Percentiles rank a stretch among this genome's conserved stretches.
These are phyloP conservation scores for Gentiana straminea DNA, from an alignment of 257 asterid species.

Conservation along the genomic window DNA sequence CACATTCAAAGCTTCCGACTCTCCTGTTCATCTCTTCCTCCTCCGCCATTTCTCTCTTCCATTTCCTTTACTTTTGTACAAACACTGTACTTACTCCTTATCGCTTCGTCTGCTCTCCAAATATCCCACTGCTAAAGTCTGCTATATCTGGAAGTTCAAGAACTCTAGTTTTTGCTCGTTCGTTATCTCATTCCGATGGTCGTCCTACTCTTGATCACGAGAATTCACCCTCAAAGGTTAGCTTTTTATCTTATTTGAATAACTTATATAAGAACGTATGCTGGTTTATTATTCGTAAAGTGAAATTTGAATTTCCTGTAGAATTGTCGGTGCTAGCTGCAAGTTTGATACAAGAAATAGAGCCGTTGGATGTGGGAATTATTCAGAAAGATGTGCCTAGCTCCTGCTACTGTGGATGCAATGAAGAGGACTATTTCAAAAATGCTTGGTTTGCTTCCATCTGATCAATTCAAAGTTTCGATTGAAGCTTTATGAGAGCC, in stretches of 20 bases:
- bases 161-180: constrained; percentile 30
- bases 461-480: constrained; percentile 82
- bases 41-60: constrained; percentile 12
- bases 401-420: constrained; percentile 67
- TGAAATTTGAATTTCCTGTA: constrained; percentile 3
- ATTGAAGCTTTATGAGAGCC: constrained; percentile 91
- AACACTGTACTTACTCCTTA: constrained; percentile 13
- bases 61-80: constrained; percentile 11
- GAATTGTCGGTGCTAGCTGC: constrained; percentile 59
- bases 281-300: neutral
- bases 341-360: constrained; percentile 69
- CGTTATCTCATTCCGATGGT: constrained; percentile 29
- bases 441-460: constrained; percentile 90
- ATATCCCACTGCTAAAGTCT: neutral
- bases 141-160: constrained; percentile 13
- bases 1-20: neutral
- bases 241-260: neutral
- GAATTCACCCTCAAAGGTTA: constrained; percentile 46
- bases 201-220: constrained; percentile 20
- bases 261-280: neutral
- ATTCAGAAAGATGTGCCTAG: constrained; percentile 80
- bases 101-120: constrained; percentile 9
- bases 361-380: constrained; percentile 87
- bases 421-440: constrained; percentile 95
- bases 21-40: constrained; percentile 29